phyloP scores from a whole-genome alignment of 345 rosid genomes.

The Brassica juncea region DNA sequence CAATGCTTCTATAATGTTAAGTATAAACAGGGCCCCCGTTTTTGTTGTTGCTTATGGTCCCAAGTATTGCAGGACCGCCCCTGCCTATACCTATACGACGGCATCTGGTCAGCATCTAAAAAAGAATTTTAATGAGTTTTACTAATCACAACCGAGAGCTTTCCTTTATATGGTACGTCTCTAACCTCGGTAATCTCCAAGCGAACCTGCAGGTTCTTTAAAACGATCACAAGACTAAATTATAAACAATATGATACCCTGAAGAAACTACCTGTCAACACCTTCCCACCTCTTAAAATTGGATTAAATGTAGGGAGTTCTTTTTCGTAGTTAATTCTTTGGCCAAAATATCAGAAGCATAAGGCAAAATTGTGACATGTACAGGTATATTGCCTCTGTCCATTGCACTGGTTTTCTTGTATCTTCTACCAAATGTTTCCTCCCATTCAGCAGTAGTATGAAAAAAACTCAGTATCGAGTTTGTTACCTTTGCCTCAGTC shows the following conservation, averaged over 20 bases:
- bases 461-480: conserved; percentile 77
- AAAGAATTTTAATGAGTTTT: conserved; percentile 65
- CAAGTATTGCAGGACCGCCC: not conserved
- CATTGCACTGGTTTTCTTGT: conserved; percentile 94
- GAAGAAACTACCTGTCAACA: conserved; percentile 55
- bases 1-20: too few relatives aligned
- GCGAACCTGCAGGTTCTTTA: conserved; percentile 17
- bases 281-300: conserved; percentile 54
- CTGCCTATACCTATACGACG: not conserved
- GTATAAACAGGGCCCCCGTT: too few relatives aligned
- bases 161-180: conserved; percentile 73
- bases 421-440: conserved; percentile 75
- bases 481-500: conserved; percentile 88
- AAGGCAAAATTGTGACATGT: conserved; percentile 58
- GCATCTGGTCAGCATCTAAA: conserved; percentile 49
- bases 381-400: conserved; percentile 68
- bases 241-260: conserved; percentile 23
- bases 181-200: conserved; percentile 59
- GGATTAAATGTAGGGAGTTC: conserved; percentile 40
- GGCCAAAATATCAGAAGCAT: conserved; percentile 38
- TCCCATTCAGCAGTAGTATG: conserved; percentile 86
- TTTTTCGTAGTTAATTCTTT: conserved; percentile 40
- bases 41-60: not conserved
- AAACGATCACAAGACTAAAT: conserved; percentile 3
- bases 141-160: conserved; percentile 58